Conservation (phyloP, 1,139 yeast species). For the Taphrina wiesneri region DNA sequence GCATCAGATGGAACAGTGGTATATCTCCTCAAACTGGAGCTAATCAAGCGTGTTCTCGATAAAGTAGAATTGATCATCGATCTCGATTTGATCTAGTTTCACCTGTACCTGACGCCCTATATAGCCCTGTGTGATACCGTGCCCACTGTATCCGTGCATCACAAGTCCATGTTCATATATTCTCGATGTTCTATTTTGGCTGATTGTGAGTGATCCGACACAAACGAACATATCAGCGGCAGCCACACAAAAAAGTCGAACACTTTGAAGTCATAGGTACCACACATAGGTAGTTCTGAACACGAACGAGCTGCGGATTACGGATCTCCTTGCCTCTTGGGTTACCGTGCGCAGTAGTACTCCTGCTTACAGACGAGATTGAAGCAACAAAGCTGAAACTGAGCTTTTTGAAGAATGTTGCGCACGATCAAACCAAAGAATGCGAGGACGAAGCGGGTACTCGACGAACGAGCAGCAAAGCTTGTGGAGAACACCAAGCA, state of each 20-base stretch:
- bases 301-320: no score
- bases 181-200: no score
- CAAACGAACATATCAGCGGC: background rate
- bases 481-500: constrained; percentile 84
- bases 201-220: background rate
- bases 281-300: no score
- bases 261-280: background rate
- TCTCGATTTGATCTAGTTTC: no score
- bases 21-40: background rate
- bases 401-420: constrained; percentile 4
- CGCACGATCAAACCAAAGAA: constrained; percentile 67
- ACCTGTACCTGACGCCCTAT: no score
- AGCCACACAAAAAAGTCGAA: constrained; percentile 6
- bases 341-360: no score
- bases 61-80: background rate
- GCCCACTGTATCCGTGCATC: no score
- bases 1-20: constrained; percentile 29
- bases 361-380: no score
- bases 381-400: background rate
- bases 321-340: no score
- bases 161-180: no score
- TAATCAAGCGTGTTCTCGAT: background rate
- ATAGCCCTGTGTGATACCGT: no score
- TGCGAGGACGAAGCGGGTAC: constrained; percentile 93
- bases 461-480: constrained; percentile 86